Conservation (phyloP, 257 asterid species). For the Mitragyna speciosa region DNA sequence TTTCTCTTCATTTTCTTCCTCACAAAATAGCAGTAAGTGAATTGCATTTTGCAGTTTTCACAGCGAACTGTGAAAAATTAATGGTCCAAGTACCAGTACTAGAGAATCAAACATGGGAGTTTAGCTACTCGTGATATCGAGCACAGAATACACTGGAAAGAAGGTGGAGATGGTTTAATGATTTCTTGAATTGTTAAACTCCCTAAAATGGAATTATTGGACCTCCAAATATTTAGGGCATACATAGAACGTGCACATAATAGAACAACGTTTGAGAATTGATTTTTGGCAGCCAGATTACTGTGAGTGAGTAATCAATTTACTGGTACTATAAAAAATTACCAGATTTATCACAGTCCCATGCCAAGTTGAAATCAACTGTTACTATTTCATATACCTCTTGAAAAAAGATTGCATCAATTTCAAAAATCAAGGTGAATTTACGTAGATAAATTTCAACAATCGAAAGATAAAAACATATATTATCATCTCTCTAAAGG, state of each 20-base stretch:
- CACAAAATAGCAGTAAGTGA: too few species aligned
- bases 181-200: neutral
- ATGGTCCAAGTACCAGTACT: neutral
- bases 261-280: slow-evolving; percentile 6
- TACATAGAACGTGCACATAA: neutral
- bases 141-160: neutral
- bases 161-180: neutral
- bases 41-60: neutral
- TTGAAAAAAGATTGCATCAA: too few species aligned
- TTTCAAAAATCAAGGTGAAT: neutral
- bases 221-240: neutral
- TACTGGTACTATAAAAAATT: too few species aligned
- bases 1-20: too few species aligned
- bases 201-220: neutral
- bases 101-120: neutral
- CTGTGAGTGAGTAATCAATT: neutral
- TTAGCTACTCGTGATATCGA: neutral
- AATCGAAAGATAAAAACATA: too few species aligned
- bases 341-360: neutral
- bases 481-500: too few species aligned
- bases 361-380: too few species aligned
- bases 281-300: neutral
- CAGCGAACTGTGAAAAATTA: neutral
- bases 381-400: too few species aligned
- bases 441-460: neutral